Base-by-base conservation (phyloP, 2,329 filamentous ascomycete species). In the Ascosphaera apis region DNA sequence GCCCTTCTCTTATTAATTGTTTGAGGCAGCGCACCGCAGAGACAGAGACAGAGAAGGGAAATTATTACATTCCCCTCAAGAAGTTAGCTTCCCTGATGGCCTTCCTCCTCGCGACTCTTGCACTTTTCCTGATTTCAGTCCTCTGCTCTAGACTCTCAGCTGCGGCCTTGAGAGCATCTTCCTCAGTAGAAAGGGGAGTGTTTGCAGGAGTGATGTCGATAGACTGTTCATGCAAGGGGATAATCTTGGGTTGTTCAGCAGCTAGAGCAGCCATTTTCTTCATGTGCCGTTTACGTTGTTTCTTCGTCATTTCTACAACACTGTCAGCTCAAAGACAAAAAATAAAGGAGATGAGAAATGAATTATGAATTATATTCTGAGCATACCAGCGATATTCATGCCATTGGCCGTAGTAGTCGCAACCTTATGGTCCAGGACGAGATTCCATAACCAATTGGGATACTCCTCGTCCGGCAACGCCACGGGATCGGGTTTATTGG, bases 401-500 rank as follows among this genome's bases (percentile, higher is more conserved):
- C 47, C 40, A 13, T 49, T 45, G 4, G 41, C 45, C 35, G 51
- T 51, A 12, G 46, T 44, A 17, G 52, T 43, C 33, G 50, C 52
- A 38, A 46, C 49, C n/a, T 45, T 38, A 37, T 53, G 48, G 35
- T 58, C 55, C 39, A 61, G 42, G 39, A 30, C 27, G 9, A 63
- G 44, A 3, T 43, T 48, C 60, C 60, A 63, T 36, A 63, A 41
- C 60, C 60, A 63, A 11, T 60, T 54, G 11, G 60, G 60, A 42
- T 63, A 63, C 42, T 62, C 60, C 31, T 52, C 48, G 41, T 63
- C 60, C 37, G 62, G 58, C 45, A 53, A 41, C 9, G 60, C 60
- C 35, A 60, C 36, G 16, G 61, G 41, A 27, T 58, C 54, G 4
- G 57, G 52, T 40, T 60, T 57, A 44, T 59, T 59, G 45, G 62